Conservation (phyloP, 495 filamentous ascomycete species). For the Penicillium atrosanguineum region DNA sequence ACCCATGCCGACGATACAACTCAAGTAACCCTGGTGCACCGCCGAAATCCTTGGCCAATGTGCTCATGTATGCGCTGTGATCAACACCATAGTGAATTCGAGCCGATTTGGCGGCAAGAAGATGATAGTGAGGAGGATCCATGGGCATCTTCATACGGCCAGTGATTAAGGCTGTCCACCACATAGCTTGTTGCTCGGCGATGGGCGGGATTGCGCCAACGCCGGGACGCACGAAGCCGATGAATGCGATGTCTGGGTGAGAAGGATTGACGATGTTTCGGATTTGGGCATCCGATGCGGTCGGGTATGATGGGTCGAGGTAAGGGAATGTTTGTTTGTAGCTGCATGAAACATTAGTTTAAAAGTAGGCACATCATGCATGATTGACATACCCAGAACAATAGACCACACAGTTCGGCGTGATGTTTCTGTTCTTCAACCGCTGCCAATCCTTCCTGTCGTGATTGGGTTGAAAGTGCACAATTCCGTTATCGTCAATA, state of each 20-base stretch:
- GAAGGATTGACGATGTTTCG: constrained; percentile 15
- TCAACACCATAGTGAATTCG: constrained; percentile 17
- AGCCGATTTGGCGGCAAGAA: constrained; percentile 8
- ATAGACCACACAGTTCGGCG: constrained; percentile 16
- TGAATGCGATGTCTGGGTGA: constrained; percentile 15
- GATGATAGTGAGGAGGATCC: neutral
- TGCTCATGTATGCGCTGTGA: constrained; percentile 19
- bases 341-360: neutral
- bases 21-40: constrained; percentile 12
- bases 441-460: constrained; percentile 16
- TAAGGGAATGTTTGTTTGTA: constrained; percentile 19
- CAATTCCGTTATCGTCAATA: constrained; percentile 10
- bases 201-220: constrained; percentile 17
- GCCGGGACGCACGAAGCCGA: constrained; percentile 18
- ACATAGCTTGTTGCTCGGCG: constrained; percentile 16
- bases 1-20: constrained; percentile 11
- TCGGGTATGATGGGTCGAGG: constrained; percentile 15
- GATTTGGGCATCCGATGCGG: constrained; percentile 14
- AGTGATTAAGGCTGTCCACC: constrained; percentile 15
- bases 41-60: constrained; percentile 12
- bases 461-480: constrained; percentile 12
- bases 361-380: neutral
- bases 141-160: constrained; percentile 5
- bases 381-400: constrained; percentile 6
- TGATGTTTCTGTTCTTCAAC: constrained; percentile 8